A percentile compares a stretch with the other conserved stretches of the same genome.
phyloP scores from a whole-genome alignment of 257 asterid species.

The Echium plantagineum region DNA sequence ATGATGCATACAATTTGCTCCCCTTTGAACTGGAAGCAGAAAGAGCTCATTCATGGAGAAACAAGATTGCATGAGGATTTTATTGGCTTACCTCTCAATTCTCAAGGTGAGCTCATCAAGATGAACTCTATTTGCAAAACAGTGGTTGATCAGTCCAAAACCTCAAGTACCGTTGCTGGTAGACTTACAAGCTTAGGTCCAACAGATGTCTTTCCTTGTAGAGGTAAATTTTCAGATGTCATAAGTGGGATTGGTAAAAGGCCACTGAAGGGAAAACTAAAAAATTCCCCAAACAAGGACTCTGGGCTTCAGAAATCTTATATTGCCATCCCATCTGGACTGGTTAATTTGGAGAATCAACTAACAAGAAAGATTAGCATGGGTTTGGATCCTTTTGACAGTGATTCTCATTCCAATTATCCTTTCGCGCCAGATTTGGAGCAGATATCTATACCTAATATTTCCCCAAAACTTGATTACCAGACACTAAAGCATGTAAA shows the following conservation, averaged over 20 bases:
- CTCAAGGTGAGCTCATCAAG: constrained; percentile 51
- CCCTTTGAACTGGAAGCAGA: constrained; percentile 21
- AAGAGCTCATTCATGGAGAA: constrained; percentile 15
- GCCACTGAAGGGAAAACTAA: constrained; percentile 22
- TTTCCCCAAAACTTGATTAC: constrained; percentile 10
- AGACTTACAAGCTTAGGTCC: constrained; percentile 23
- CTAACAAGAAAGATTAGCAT: too few relatives aligned
- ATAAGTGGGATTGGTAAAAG: constrained; percentile 20
- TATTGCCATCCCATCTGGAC: constrained; percentile 25
- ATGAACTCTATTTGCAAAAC: constrained; percentile 25
- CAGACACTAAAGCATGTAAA: constrained; percentile 15
- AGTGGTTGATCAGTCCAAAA: constrained; percentile 24
- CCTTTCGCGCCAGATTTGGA: constrained; percentile 16
- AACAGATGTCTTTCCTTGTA: constrained; percentile 9
- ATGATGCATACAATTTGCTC: constrained; percentile 24
- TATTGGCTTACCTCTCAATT: constrained; percentile 64
- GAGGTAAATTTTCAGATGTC: constrained; percentile 16
- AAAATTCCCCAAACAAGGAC: constrained; percentile 23
- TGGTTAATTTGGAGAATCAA: constrained; percentile 13
- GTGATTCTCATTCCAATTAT: constrained; percentile 15
- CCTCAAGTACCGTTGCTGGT: constrained; percentile 14
- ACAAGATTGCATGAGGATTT: constrained; percentile 17
- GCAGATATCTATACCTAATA: constrained; percentile 10
- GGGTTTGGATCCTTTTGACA: constrained; percentile 5
- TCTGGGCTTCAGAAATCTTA: constrained; percentile 19